phyloP scores from a whole-genome alignment of 371 early-diverging fungal species.

The Mucor lusitanicus region DNA sequence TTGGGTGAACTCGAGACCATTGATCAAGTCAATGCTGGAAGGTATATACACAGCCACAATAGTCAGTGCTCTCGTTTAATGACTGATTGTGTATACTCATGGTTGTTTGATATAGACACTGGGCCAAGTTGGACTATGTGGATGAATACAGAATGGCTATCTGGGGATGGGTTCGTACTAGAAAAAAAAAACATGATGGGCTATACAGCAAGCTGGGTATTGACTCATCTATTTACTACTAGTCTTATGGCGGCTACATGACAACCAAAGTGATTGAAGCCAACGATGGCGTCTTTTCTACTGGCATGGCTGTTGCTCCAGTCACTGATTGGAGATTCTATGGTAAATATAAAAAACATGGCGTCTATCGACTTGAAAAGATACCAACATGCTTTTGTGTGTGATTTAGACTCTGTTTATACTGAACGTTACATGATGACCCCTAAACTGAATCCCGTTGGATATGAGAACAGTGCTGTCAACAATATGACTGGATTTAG shows the following conservation, averaged over 20 bases:
- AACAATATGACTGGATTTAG: conserved; percentile 82
- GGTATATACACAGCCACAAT: too few species aligned
- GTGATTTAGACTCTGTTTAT: conserved; percentile 79
- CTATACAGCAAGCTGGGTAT: too few species aligned
- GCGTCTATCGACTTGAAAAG: background rate
- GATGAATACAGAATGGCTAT: conserved; percentile 81
- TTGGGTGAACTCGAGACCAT: conserved; percentile 83
- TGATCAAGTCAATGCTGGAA: conserved; percentile 87
- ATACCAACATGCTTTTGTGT: background rate
- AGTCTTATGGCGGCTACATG: conserved; percentile 94
- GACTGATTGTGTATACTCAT: background rate
- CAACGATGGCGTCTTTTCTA: conserved; percentile 76
- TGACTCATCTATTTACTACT: conserved; percentile 1
- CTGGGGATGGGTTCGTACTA: conserved; percentile 87
- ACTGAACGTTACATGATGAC: conserved; percentile 97
- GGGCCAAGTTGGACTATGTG: conserved; percentile 69
- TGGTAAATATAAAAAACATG: conserved; percentile 40
- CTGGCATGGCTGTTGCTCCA: conserved; percentile 95
- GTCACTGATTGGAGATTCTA: conserved; percentile 93
- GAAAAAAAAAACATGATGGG: too few species aligned
- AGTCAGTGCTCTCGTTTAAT: background rate
- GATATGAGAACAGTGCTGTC: conserved; percentile 83
- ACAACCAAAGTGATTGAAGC: conserved; percentile 86
- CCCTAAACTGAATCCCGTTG: conserved; percentile 73
- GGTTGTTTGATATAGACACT: conserved; percentile 31